Evolutionary conservation across 106 monocot genomes (phyloP).

Genomic region (Hemerocallis citrina): DNA sequence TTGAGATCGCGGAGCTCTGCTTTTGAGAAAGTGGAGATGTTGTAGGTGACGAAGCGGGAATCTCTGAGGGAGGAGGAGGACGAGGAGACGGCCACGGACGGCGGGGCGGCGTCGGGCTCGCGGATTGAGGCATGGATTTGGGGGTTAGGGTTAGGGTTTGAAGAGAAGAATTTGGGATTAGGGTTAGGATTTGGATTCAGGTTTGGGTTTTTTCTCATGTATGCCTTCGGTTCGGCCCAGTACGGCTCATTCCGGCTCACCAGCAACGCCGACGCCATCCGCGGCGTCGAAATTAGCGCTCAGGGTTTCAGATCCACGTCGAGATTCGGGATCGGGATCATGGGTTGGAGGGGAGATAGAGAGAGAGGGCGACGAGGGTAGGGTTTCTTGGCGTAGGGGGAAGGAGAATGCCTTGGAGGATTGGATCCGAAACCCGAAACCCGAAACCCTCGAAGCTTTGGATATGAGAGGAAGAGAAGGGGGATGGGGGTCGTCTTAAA

Average conservation of each 20-base stretch:
- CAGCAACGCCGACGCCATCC: constrained; percentile 73
- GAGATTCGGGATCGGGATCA: not conserved
- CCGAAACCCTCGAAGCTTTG: constrained; percentile 1
- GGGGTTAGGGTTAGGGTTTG: constrained; percentile 19
- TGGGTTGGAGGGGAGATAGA: not conserved
- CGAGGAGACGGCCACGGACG: constrained; percentile 12
- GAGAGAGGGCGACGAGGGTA: not conserved
- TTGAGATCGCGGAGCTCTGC: constrained; percentile 41
- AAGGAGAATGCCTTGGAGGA: no score
- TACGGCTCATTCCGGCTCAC: constrained; percentile 53
- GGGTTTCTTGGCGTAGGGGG: not conserved
- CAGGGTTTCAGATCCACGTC: constrained; percentile 30
- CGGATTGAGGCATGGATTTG: not conserved
- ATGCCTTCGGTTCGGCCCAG: constrained; percentile 54
- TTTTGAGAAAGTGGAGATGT: constrained; percentile 21
- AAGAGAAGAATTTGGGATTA: constrained; percentile 6
- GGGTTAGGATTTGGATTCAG: constrained; percentile 26
- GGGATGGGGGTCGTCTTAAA: constrained; percentile 34
- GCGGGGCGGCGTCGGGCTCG: not conserved
- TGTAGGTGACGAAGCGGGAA: constrained; percentile 20
- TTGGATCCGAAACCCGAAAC: no score
- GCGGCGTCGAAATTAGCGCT: constrained; percentile 7
- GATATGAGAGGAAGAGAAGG: constrained; percentile 20
- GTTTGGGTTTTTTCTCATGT: constrained; percentile 45
- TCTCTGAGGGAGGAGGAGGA: constrained; percentile 36